phyloP scores from a whole-genome alignment of 805 yeast species.

The Metschnikowia sp. region DNA sequence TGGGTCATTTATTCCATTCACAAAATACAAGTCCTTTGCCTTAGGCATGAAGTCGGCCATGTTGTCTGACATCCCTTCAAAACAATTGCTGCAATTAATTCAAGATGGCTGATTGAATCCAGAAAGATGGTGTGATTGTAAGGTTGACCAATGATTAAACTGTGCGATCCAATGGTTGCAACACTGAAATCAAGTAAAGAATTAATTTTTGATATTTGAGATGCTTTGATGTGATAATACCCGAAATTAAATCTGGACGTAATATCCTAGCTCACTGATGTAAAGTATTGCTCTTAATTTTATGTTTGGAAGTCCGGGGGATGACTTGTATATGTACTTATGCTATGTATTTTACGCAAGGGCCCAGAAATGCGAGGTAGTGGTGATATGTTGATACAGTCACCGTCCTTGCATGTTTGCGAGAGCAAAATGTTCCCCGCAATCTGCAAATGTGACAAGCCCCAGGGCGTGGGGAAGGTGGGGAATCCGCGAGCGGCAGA shows the following conservation, averaged over 20 bases:
- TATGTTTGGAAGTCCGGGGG: not conserved
- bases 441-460: constrained; percentile 2
- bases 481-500: constrained; percentile 4
- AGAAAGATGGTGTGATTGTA: no score
- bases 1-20: constrained; percentile 11
- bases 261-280: no score
- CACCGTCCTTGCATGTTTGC: not conserved
- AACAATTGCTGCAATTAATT: not conserved
- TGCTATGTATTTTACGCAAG: not conserved
- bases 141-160: no score
- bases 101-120: not conserved
- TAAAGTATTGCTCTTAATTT: no score
- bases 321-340: not conserved
- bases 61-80: not conserved
- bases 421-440: constrained; percentile 4
- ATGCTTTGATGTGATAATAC: not conserved
- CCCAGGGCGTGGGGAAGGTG: constrained; percentile 6
- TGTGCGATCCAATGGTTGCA: no score
- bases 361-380: no score
- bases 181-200: no score
- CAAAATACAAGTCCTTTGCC: constrained; percentile 10
- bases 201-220: not conserved
- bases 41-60: constrained; percentile 5
- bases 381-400: no score
- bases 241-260: no score